These are phyloP conservation scores for Lumnitzera littorea DNA, from an alignment of 345 rosid species.

Conservation along the genomic window DNA sequence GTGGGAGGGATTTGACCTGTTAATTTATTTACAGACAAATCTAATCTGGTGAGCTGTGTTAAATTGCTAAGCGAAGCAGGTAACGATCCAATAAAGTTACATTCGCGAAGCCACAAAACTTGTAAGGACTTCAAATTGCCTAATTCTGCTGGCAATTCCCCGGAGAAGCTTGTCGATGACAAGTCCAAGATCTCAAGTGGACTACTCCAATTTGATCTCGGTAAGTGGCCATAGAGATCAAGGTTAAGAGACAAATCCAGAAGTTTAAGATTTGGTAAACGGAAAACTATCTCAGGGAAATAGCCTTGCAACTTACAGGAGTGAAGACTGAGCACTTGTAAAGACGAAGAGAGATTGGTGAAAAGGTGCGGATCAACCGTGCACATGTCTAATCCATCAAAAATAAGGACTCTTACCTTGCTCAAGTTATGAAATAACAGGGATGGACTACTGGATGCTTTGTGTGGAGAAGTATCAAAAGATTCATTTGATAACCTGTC, in stretches of 20 bases:
- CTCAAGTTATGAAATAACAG: not conserved
- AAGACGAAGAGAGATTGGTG: not conserved
- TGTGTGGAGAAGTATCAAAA: slow-evolving; percentile 4
- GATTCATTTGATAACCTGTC: slow-evolving; percentile 3
- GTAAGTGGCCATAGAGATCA: not conserved
- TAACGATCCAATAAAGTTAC: slow-evolving; percentile 16
- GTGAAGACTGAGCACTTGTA: not conserved
- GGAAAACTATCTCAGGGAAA: not conserved
- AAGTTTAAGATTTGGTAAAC: not conserved
- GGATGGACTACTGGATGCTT: not conserved
- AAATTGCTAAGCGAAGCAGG: slow-evolving; percentile 23
- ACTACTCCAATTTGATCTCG: slow-evolving; percentile 9
- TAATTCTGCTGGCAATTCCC: slow-evolving; percentile 18
- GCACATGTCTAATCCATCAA: slow-evolving; percentile 1
- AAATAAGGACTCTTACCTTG: slow-evolving; percentile 3
- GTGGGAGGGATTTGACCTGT: not conserved
- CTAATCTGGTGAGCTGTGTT: slow-evolving; percentile 4
- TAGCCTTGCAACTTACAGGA: not conserved
- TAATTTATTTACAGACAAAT: not conserved
- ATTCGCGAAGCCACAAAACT: not conserved
- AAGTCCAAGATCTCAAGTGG: not conserved
- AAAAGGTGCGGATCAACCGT: not conserved
- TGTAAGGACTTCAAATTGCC: slow-evolving; percentile 4
- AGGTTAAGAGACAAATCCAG: not conserved
- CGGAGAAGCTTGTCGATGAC: not conserved